A percentile compares a stretch with the other conserved stretches of the same genome.
These are phyloP conservation scores for Phytopythium aichiense DNA, from an alignment of 352 stramenopile genomes.

Conservation along the genomic window DNA sequence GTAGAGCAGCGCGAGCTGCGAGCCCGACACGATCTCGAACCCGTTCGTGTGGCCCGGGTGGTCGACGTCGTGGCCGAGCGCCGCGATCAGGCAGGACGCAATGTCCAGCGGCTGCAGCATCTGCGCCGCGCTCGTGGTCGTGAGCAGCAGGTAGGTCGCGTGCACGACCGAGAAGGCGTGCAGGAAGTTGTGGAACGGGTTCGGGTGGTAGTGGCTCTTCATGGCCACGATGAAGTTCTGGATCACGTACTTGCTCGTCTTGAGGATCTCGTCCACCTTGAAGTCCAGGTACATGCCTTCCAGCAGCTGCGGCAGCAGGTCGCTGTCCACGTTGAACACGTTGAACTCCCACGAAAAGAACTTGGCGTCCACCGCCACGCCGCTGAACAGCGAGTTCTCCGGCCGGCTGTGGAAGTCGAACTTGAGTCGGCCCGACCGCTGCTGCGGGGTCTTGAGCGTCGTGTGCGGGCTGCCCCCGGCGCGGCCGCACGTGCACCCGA, in stretches of 20 bases:
- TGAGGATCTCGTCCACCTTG: slow-evolving; percentile 55
- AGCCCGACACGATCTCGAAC: slow-evolving; percentile 82
- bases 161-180: slow-evolving; percentile 89
- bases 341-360: slow-evolving; percentile 78
- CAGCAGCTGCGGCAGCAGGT: slow-evolving; percentile 46
- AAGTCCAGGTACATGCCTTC: slow-evolving; percentile 80
- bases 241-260: slow-evolving; percentile 48
- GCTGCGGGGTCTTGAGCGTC: slow-evolving; percentile 3
- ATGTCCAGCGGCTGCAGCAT: slow-evolving; percentile 84
- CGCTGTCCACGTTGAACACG: slow-evolving; percentile 58
- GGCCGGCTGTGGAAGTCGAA: slow-evolving; percentile 8
- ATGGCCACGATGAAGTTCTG: slow-evolving; percentile 80
- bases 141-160: slow-evolving; percentile 78
- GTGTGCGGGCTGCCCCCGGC: neutral
- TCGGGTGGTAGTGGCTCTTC: slow-evolving; percentile 83
- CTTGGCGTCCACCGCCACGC: slow-evolving; percentile 6
- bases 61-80: slow-evolving; percentile 89
- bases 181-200: slow-evolving; percentile 91
- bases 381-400: slow-evolving; percentile 8
- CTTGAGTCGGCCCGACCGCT: slow-evolving; percentile 8
- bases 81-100: slow-evolving; percentile 77
- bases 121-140: slow-evolving; percentile 54
- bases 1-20: slow-evolving; percentile 81
- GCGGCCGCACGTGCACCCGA: slow-evolving; percentile 6
- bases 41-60: slow-evolving; percentile 89